phyloP scores from a whole-genome alignment of 2,329 filamentous ascomycete genomes.

The Diplocarpon mali region DNA sequence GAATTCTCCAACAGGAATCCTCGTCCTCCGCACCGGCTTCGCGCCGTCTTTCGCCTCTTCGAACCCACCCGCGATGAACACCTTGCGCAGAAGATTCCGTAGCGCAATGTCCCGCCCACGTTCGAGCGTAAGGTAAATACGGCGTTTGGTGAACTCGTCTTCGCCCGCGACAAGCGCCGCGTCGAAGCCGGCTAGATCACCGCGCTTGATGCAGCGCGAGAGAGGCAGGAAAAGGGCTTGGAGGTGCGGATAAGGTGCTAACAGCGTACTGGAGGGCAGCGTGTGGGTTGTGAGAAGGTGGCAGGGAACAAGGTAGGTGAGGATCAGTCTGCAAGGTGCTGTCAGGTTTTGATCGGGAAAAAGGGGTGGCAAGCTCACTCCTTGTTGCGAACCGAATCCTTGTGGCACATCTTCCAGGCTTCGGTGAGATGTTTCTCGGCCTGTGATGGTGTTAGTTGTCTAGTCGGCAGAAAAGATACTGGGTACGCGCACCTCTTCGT shows the following conservation, averaged over 20 bases:
- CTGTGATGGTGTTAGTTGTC: slow-evolving; percentile 29
- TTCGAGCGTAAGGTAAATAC: slow-evolving; percentile 91
- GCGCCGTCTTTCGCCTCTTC: slow-evolving; percentile 63
- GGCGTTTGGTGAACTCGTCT: slow-evolving; percentile 83
- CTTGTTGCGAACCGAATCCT: slow-evolving; percentile 60
- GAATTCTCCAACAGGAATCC: slow-evolving; percentile 77
- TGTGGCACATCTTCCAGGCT: slow-evolving; percentile 75
- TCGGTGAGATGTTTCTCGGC: slow-evolving; percentile 71
- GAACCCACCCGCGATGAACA: slow-evolving; percentile 76
- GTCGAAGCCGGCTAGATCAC: slow-evolving; percentile 77
- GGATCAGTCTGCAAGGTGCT: slow-evolving; percentile 53
- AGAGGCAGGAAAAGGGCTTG: slow-evolving; percentile 71
- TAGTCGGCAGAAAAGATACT: neutral
- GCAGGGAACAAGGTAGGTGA: slow-evolving; percentile 91
- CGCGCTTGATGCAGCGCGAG: slow-evolving; percentile 65
- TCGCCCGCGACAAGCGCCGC: slow-evolving; percentile 69
- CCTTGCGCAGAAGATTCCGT: slow-evolving; percentile 83
- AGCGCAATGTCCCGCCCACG: slow-evolving; percentile 83
- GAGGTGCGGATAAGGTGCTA: slow-evolving; percentile 65
- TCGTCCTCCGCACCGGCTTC: slow-evolving; percentile 55
- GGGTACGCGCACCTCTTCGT: slow-evolving; percentile 49
- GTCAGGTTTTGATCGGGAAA: neutral
- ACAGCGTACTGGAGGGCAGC: slow-evolving; percentile 60
- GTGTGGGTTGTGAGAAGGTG: slow-evolving; percentile 81
- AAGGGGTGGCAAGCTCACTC: slow-evolving; percentile 45